Evolutionary conservation across 306 rosid species (phyloP), one percentile per base, ranked within the genome.

Genomic region (Inga leiocalycina): DNA sequence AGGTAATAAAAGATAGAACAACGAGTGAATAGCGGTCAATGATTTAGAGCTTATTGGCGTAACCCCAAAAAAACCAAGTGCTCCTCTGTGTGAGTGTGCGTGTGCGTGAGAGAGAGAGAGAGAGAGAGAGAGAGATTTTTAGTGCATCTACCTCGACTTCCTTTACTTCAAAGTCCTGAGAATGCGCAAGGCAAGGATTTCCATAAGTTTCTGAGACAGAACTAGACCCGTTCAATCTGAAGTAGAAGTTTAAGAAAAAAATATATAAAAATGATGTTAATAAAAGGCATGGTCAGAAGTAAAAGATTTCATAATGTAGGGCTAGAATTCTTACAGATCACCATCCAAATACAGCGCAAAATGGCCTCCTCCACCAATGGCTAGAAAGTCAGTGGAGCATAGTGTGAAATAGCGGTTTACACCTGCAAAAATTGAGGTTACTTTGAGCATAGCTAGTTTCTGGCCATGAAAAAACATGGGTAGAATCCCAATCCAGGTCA

Each of bases 361-460:
- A 90, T 93, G 98, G 68, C 94, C 84, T 71, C 98, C 98, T 37
- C 99, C 99, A 17, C 99, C 99, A 48, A 93, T 78, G 72, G 99
- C 98, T 69, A 95, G 78, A 82, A 74, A 92, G 82, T 93, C 92
- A 39, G 86, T 84, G 65, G 90, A 79, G 88, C 99, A 93, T 27
- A 92, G 89, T 10, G 99, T 95, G 90, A 86, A 95, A 85, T 92
- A 95, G 79, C 92, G 95, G 88, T 95, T 95, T 65, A 81, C 86
- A 73, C 98, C 99, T 95, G 94, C 76, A 59, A 83, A 80, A 41
- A 61, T 75, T 44, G 56, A 27, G 49, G 84, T 80, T 61, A 81
- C 44, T 84, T 70, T 73, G 75, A 76, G 30, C 66, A 45, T 75
- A 69, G 14, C 37, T 46, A 75, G 71, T 75, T 9, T 17, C 8